Evolutionary conservation across 192 early-diverging fungal genomes (phyloP).

Genomic region (Gonapodya prolifera): DNA sequence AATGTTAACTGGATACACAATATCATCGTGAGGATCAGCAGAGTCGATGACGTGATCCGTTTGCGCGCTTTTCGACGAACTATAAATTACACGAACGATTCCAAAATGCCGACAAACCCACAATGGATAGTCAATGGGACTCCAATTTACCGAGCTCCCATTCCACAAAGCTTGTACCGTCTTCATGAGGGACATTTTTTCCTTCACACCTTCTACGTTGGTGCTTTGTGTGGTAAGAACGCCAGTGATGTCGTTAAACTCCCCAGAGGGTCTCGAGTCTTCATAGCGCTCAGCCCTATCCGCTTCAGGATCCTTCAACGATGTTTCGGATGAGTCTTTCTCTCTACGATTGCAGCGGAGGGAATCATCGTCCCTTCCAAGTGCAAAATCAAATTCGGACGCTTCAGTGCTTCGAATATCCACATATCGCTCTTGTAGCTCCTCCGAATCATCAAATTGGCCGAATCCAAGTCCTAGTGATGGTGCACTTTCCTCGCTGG

Average conservation of each 20-base stretch:
- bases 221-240: slow-evolving; percentile 14
- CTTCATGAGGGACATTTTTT: slow-evolving; percentile 57
- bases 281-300: slow-evolving; percentile 20
- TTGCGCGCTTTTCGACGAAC: not conserved
- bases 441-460: not conserved
- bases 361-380: not conserved
- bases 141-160: slow-evolving; percentile 48
- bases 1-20: slow-evolving; percentile 15
- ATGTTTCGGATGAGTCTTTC: not conserved
- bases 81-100: not conserved
- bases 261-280: slow-evolving; percentile 19
- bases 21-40: not conserved
- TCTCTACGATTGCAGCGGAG: not conserved
- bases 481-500: not conserved
- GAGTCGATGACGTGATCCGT: not conserved
- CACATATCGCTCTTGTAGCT: not conserved
- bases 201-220: slow-evolving; percentile 19
- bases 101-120: slow-evolving; percentile 24
- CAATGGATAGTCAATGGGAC: slow-evolving; percentile 62
- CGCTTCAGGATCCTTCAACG: not conserved
- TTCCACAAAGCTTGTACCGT: slow-evolving; percentile 62
- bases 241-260: slow-evolving; percentile 13
- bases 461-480: not conserved
- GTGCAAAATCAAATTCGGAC: not conserved
- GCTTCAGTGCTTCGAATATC: not conserved